Base-by-base conservation (phyloP, 2,329 filamentous ascomycete species). In the Alternaria alternata region DNA sequence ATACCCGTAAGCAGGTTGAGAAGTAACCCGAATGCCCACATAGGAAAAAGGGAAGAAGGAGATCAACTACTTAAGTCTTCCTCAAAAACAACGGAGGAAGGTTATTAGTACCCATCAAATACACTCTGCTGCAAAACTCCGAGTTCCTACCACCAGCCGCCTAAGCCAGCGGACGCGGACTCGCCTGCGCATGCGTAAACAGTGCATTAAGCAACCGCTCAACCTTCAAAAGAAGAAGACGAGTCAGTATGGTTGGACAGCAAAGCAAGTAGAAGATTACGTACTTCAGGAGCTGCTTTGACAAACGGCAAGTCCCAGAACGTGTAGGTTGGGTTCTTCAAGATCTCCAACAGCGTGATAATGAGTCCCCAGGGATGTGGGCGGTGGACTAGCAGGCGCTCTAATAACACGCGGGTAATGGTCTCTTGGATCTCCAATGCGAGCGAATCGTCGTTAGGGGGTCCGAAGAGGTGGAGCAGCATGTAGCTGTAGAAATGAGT, bases 361-460 rank as follows among this genome's bases (percentile, higher is more conserved):
- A 97, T 89, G 43, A 99, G 82, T 12, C 96, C 96, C 94, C 94
- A 98, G 18, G 96, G 94, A 77, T 98, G 94, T 53, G 94, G 94
- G 81, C 94, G 93, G 77, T 92, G 93, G 22, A 93, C 91, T 61
- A 96, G 87, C 47, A 97, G 83, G 49, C 95, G 88, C 83, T 99
- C 95, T 38, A 97, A 84, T 46, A 99, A 83, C 24, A 97, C 89
- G 47, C 94, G 88, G 53, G 93, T 92, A 59, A 99, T 94, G 77
- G 96, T 92, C 81, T 98, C 91, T 36, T 94, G 91, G 48, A 97
- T 89, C 73, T 95, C 91, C 16, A 91, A 88, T 68, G 90, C 89
- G 59, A 81, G 75, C 80, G 82, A 81, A 47, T 95, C 91, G 64
- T 88, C 70, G 16, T 75, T 73, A 20, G 78, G 77, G 41, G 77